Evolutionary conservation across 108 stramenopile genomes (phyloP).

Genomic region (Schizochytrium sp.): DNA sequence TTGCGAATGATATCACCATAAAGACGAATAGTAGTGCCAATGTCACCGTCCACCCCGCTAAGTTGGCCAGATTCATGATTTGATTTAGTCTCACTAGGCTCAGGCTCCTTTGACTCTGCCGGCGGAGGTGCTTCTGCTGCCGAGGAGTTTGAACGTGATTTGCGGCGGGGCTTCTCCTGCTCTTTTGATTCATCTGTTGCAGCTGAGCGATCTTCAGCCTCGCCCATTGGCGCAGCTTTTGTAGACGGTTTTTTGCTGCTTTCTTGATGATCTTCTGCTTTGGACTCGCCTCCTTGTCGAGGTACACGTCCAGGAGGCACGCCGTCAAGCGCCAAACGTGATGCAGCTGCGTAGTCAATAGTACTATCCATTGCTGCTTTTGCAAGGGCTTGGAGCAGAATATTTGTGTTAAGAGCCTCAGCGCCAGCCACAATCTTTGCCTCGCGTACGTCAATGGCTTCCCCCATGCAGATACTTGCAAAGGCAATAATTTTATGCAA

Average conservation of each 20-base stretch:
- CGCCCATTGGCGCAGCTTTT: neutral
- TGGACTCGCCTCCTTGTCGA: neutral
- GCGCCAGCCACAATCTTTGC: conserved; percentile 65
- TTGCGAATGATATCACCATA: conserved; percentile 71
- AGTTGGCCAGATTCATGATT: neutral
- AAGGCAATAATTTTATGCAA: conserved; percentile 62
- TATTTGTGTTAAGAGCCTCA: conserved; percentile 64
- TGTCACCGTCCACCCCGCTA: conserved; percentile 64
- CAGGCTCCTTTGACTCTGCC: neutral
- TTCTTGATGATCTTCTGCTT: neutral
- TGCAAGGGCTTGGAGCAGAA: conserved; percentile 34
- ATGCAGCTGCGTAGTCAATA: conserved; percentile 44
- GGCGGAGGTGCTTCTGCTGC: no score
- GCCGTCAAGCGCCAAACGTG: conserved; percentile 36
- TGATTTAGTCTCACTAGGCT: neutral
- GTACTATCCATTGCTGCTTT: neutral
- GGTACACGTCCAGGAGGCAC: neutral
- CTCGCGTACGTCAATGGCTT: conserved; percentile 54
- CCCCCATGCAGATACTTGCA: conserved; percentile 62
- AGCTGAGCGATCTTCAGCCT: neutral
- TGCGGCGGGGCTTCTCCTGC: neutral
- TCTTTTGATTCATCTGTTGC: neutral
- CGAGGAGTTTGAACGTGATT: no score
- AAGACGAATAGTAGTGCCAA: conserved; percentile 63
- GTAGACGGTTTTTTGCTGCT: neutral